Evolutionary conservation across 805 yeast genomes (phyloP).

Genomic region (Ogataea pini): DNA sequence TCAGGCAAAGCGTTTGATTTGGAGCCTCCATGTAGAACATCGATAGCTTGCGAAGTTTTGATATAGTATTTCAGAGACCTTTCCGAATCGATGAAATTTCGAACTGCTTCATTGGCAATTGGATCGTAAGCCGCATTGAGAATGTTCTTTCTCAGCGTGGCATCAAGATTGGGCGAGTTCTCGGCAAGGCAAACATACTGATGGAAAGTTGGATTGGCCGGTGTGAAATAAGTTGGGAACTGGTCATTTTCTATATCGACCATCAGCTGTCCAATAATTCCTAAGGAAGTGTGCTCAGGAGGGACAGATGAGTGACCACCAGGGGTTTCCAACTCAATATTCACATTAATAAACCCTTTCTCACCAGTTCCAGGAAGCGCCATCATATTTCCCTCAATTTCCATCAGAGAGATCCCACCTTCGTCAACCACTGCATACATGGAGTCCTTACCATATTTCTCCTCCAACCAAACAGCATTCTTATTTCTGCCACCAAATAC

Average conservation of each 20-base stretch:
- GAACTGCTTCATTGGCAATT: slow-evolving; percentile 38
- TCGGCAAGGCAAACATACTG: slow-evolving; percentile 57
- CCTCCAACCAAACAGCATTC: slow-evolving; percentile 47
- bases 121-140: slow-evolving; percentile 39
- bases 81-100: slow-evolving; percentile 30
- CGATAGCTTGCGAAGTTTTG: slow-evolving; percentile 65
- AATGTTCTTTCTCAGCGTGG: slow-evolving; percentile 30
- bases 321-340: slow-evolving; percentile 52
- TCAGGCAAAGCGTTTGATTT: slow-evolving; percentile 78
- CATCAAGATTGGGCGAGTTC: slow-evolving; percentile 38
- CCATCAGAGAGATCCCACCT: slow-evolving; percentile 47
- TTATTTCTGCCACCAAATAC: slow-evolving; percentile 49
- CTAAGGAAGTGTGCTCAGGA: slow-evolving; percentile 76
- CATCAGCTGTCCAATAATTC: slow-evolving; percentile 61
- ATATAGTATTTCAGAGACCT: slow-evolving; percentile 41
- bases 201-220: slow-evolving; percentile 56
- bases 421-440: slow-evolving; percentile 70
- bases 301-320: slow-evolving; percentile 87
- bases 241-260: slow-evolving; percentile 55
- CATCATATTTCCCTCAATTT: slow-evolving; percentile 46
- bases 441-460: slow-evolving; percentile 58
- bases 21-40: slow-evolving; percentile 65
- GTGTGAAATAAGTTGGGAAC: slow-evolving; percentile 46
- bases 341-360: slow-evolving; percentile 51
- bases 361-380: slow-evolving; percentile 61